These are phyloP conservation scores for Penicillium bovifimosum DNA, from an alignment of 495 filamentous ascomycete species.

Conservation along the genomic window DNA sequence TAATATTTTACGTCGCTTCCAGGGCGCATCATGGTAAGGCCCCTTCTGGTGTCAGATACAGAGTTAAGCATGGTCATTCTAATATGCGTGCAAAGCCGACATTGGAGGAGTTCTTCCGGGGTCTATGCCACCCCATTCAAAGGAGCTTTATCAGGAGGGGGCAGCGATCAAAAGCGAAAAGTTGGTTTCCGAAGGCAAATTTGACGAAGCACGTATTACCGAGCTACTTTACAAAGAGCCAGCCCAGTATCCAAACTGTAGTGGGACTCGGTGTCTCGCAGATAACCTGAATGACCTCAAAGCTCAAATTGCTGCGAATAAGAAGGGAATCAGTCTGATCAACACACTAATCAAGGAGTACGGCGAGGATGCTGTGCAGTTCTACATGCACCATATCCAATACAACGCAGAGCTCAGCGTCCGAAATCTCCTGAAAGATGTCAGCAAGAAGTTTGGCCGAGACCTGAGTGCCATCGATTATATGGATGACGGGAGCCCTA, in stretches of 20 bases:
- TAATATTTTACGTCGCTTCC: slow-evolving; percentile 88
- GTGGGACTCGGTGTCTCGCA: slow-evolving; percentile 76
- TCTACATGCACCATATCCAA: slow-evolving; percentile 92
- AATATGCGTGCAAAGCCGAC: slow-evolving; percentile 66
- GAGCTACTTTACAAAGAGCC: slow-evolving; percentile 80
- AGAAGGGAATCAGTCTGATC: slow-evolving; percentile 91
- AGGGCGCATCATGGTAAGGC: slow-evolving; percentile 74
- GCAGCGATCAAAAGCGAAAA: slow-evolving; percentile 90
- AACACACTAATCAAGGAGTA: slow-evolving; percentile 78
- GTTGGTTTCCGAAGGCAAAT: slow-evolving; percentile 80
- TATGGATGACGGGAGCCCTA: slow-evolving; percentile 93
- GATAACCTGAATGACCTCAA: slow-evolving; percentile 96
- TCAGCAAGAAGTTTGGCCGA: slow-evolving; percentile 66
- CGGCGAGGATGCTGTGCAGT: slow-evolving; percentile 79
- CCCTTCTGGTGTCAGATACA: neutral
- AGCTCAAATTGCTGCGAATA: slow-evolving; percentile 90
- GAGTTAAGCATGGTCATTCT: slow-evolving; percentile 44
- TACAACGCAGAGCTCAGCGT: slow-evolving; percentile 83
- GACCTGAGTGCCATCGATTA: slow-evolving; percentile 78
- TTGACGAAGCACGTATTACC: slow-evolving; percentile 78
- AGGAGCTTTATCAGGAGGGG: slow-evolving; percentile 88
- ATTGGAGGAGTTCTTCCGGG: slow-evolving; percentile 93
- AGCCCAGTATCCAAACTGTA: slow-evolving; percentile 77
- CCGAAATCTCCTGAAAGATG: slow-evolving; percentile 67
- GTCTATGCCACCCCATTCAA: slow-evolving; percentile 91